Evolutionary conservation across 2,329 filamentous ascomycete genomes (phyloP).

Genomic region (Cercospora zeina): DNA sequence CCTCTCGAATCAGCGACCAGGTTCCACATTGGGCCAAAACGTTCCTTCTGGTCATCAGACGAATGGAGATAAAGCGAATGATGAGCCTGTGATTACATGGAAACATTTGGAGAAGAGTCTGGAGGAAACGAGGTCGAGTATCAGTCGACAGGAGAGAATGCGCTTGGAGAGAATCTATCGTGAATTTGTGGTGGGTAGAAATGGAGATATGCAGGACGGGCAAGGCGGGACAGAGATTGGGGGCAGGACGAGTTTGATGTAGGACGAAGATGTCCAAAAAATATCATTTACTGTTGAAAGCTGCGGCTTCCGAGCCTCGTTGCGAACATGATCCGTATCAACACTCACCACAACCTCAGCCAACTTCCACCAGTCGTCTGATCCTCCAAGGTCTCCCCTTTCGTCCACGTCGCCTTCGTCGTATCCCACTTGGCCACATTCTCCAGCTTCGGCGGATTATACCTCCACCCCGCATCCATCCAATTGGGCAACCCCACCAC

Average conservation of each 20-base stretch:
- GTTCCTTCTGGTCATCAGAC: not conserved
- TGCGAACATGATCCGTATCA: not conserved
- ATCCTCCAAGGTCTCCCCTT: conserved; percentile 19
- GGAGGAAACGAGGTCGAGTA: conserved; percentile 74
- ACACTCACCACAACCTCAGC: conserved; percentile 15
- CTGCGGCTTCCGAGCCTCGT: not conserved
- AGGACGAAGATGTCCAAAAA: not conserved
- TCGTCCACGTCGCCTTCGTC: conserved; percentile 20
- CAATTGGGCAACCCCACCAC: conserved; percentile 19
- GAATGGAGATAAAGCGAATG: conserved; percentile 20
- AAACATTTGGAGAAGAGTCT: conserved; percentile 78
- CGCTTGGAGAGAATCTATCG: conserved; percentile 79
- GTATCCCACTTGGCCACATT: conserved; percentile 16
- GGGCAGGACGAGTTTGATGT: conserved; percentile 92
- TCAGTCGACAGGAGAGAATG: conserved; percentile 72
- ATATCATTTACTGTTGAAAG: not conserved
- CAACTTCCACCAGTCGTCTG: conserved; percentile 14
- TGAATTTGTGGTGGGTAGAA: conserved; percentile 89
- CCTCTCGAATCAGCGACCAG: not conserved
- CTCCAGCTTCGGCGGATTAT: conserved; percentile 16
- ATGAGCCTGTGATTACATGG: conserved; percentile 80
- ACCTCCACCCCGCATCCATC: conserved; percentile 19
- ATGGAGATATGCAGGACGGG: conserved; percentile 92
- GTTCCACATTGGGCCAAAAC: not conserved
- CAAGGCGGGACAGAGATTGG: conserved; percentile 91